Percentiles rank a stretch among this genome's conserved stretches.
These are phyloP conservation scores for Vinca minor DNA, from an alignment of 257 asterid species.

Conservation along the genomic window DNA sequence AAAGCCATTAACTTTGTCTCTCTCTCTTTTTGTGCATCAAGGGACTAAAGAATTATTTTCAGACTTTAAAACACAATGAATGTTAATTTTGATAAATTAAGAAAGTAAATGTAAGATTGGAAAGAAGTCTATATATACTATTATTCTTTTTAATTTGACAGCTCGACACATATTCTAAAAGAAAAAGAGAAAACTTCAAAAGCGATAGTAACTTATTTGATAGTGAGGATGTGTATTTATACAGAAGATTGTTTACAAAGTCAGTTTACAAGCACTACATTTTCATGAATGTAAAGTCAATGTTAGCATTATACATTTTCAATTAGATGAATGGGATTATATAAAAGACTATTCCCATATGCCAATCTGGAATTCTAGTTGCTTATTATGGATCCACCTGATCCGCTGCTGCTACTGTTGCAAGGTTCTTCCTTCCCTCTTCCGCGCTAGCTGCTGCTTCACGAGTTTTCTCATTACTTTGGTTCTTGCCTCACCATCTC, in stretches of 20 bases:
- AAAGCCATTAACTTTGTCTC: no score
- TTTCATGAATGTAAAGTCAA: background rate
- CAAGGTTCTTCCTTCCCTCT: background rate
- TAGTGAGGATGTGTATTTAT: background rate
- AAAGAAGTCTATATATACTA: no score
- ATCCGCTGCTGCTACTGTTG: background rate
- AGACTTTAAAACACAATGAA: no score
- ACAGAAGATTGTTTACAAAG: background rate
- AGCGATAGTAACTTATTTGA: no score
- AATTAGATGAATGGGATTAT: background rate
- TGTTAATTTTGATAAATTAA: no score
- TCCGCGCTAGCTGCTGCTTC: background rate
- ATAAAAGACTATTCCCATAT: background rate
- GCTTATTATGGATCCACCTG: background rate
- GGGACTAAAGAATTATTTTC: no score
- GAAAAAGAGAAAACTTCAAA: no score
- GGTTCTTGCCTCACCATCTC: background rate
- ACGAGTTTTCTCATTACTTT: background rate
- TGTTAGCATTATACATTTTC: background rate
- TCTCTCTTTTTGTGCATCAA: no score
- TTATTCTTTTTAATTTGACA: no score
- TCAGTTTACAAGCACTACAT: background rate
- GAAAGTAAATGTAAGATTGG: no score
- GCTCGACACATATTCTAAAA: no score
- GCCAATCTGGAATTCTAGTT: background rate